phyloP scores from a whole-genome alignment of 768 basidiomycete species.

The Suillus brevipes region DNA sequence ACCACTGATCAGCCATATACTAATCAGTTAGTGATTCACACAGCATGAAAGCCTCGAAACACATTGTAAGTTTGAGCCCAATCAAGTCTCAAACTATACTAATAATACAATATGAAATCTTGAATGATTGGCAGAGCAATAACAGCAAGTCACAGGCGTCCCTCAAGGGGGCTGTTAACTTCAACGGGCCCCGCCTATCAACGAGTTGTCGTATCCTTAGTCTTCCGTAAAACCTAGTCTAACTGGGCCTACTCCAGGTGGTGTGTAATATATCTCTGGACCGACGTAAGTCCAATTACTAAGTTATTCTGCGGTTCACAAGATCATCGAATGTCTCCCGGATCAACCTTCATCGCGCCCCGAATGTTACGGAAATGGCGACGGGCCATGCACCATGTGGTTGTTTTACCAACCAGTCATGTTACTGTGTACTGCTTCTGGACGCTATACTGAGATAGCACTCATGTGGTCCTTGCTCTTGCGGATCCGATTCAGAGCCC shows the following conservation, averaged over 20 bases:
- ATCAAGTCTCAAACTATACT: neutral
- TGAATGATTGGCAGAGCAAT: neutral
- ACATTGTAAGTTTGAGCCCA: neutral
- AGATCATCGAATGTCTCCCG: neutral
- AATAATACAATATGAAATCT: neutral
- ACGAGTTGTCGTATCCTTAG: neutral
- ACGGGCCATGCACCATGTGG: neutral
- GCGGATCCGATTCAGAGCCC: neutral
- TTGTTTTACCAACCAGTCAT: neutral
- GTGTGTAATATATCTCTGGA: neutral
- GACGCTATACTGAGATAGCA: neutral
- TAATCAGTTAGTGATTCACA: too few relatives aligned
- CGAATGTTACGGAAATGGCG: neutral
- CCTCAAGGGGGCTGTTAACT: neutral
- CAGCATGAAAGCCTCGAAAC: neutral
- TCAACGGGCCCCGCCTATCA: neutral
- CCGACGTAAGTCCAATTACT: neutral
- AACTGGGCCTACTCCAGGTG: neutral
- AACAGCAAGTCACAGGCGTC: too few relatives aligned
- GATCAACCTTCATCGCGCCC: neutral
- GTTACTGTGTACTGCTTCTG: neutral
- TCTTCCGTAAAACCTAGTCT: neutral
- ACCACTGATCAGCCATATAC: neutral
- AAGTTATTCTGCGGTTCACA: neutral
- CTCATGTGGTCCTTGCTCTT: neutral